Base-by-base conservation (phyloP, 345 rosid genomes). In the Melaleuca quinquenervia region DNA sequence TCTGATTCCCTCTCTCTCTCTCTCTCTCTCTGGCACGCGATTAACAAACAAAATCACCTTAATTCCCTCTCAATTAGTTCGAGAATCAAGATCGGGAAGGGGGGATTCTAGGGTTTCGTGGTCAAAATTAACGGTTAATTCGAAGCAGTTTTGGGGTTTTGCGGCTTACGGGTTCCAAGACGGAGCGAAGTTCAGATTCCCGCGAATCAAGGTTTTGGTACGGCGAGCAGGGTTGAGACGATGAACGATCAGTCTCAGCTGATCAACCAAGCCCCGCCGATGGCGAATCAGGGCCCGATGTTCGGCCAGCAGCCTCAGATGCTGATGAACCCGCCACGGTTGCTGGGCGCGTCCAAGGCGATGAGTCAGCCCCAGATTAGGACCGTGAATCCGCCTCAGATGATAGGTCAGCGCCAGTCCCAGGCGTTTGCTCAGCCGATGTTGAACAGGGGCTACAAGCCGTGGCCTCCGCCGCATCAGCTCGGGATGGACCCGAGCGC, bases 211-310 rank as follows among this genome's bases (percentile, higher is more conserved):
- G 78, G 48, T 70, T 8, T 16, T 29, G 41, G 78, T 36, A 45
- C 78, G 78, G 78, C 45, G 78, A 36, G 18, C 7, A 36, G 78
- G 78, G 78, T 24, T 6, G 78, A 21, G 32, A 20, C 78, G 78
- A 94, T 94, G 98, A 94, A 93, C 91, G 96, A 91, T 88, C 92
- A 89, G 84, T 86, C 91, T 12, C 93, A 84, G 91, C 87, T 91
- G 88, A 90, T 88, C 86, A 88, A 84, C 15, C 88, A 84, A 21
- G 83, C 86, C 14, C 60, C 82, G 56, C 85, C 83, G 54, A 56
- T 82, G 87, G 70, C 51, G 85, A 36, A 45, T 32, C 82, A 82
- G 11, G 82, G 64, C 24, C 76, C 85, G 52, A 49, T 44, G 74
- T 58, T 48, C 87, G 48, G 76, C 52, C 64, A 82, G 83, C 55